phyloP scores from a whole-genome alignment of 306 rosid species.

The Sindora glabra region DNA sequence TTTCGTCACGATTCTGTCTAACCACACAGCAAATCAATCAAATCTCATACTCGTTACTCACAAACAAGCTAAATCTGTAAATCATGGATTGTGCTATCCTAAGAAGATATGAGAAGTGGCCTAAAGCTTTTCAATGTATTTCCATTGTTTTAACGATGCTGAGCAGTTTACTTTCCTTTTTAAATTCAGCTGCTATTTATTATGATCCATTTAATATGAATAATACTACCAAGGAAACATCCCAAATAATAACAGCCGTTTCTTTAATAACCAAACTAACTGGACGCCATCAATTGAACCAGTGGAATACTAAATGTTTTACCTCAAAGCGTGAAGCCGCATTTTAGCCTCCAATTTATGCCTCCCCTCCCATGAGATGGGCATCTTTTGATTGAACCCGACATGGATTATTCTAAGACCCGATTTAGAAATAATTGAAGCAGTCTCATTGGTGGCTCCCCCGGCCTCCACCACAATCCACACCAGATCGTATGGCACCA shows the following conservation, averaged over 20 bases:
- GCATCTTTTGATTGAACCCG: constrained; percentile 57
- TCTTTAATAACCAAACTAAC: neutral
- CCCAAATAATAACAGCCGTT: neutral
- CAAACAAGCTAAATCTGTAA: neutral
- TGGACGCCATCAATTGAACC: neutral
- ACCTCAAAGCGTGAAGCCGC: constrained; percentile 93
- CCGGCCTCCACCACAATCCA: constrained; percentile 99
- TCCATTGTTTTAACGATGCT: neutral
- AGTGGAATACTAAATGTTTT: neutral
- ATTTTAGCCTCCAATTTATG: constrained; percentile 72
- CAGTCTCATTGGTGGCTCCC: constrained; percentile 77
- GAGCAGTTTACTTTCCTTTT: neutral
- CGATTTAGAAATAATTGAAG: constrained; percentile 60
- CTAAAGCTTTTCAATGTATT: neutral
- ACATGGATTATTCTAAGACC: constrained; percentile 66
- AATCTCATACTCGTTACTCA: constrained; percentile 10
- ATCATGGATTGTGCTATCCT: neutral
- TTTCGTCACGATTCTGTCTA: constrained; percentile 72
- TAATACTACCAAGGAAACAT: neutral
- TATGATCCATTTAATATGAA: too few species aligned
- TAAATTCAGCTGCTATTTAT: neutral
- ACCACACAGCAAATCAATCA: constrained; percentile 25
- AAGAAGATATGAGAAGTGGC: neutral
- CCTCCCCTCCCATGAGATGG: constrained; percentile 77
- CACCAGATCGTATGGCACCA: constrained; percentile 71